Base-by-base conservation (phyloP, 805 yeast genomes). In the Yamadazyma takamatsuzukensis region DNA sequence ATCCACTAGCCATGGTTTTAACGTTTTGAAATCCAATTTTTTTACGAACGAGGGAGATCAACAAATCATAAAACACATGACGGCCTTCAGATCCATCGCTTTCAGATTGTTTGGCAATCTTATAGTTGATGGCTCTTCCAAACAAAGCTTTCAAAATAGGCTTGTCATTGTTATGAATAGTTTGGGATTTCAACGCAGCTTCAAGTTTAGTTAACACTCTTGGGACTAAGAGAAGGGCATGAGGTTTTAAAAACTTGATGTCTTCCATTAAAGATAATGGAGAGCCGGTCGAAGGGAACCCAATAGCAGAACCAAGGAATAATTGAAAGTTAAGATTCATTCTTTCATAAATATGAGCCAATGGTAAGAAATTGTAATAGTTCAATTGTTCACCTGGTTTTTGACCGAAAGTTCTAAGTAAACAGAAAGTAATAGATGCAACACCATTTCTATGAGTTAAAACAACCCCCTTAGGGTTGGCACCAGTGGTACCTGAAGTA, bases 401-500 rank as follows among this genome's bases (percentile, higher is more conserved):
- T 8, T 11, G 10, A n/a, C n/a, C n/a, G n/a, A n/a, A n/a, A 7
- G 12, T 18, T 6, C 59, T 58, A n/a, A 55, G 30, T 17, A 60
- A 54, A 4, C 65, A 48, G 30, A 70, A 57, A 0, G 69, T 51
- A 25, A 69, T 56, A 2, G 72, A 68, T 2, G 83, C 69, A 9
- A 70, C 61, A 8, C 73, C 64, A 47, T 70, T 70, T 8, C 59
- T 57, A 30, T 81, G 86, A 6, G 73, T 61, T 30, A 69, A 48
- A 15, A 70, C 73, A 12, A 78, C 88, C 33, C 89, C 89, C 55
- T 82, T 81, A 29, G 89, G 89, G 21, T 43, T 42, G 12, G 70
- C 56, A 12, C 87, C 87, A 1, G 88, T 80, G 2, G 89, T 81
- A 19, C 89, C 89, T 0, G 85, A 78, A 2, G 89, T 82, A 52